A percentile compares a stretch with the other conserved stretches of the same genome.
These are phyloP conservation scores for Panellus pusillus DNA, from an alignment of 768 basidiomycete genomes.

Conservation along the genomic window DNA sequence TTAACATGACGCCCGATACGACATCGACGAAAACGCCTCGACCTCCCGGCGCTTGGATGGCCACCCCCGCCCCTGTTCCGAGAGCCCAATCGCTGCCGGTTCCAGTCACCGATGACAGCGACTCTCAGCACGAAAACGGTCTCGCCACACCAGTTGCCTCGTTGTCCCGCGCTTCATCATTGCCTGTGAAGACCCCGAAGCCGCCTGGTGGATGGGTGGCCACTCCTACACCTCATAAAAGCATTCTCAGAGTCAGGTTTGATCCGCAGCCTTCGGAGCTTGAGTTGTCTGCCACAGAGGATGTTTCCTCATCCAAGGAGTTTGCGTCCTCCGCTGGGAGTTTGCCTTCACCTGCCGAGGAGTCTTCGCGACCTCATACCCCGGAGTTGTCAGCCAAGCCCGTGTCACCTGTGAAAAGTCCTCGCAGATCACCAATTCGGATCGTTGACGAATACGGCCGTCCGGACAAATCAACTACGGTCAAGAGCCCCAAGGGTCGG, in stretches of 20 bases:
- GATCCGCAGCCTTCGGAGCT: conserved; percentile 39
- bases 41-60: conserved; percentile 42
- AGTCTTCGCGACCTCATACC: conserved; percentile 6
- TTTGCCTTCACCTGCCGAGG: conserved; percentile 5
- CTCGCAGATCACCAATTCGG: conserved; percentile 55
- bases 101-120: conserved; percentile 22
- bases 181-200: conserved; percentile 60
- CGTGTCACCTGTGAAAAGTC: conserved; percentile 23
- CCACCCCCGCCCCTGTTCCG: conserved; percentile 26
- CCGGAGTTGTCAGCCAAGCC: conserved; percentile 22
- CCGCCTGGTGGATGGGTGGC: conserved; percentile 67
- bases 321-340: conserved; percentile 3
- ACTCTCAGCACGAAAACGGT: conserved; percentile 31
- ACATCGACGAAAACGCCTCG: conserved; percentile 44
- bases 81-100: conserved; percentile 21
- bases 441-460: conserved; percentile 74
- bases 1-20: conserved; percentile 20
- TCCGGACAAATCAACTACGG: conserved; percentile 31
- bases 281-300: conserved; percentile 19
- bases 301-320: conserved; percentile 11
- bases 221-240: conserved; percentile 59
- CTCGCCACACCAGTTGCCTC: conserved; percentile 50
- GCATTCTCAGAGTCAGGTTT: conserved; percentile 72
- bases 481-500: conserved; percentile 23
- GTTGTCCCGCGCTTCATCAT: conserved; percentile 47